These are phyloP conservation scores for Diaporthe eres DNA, from an alignment of 2,329 filamentous ascomycete genomes.

Conservation along the genomic window DNA sequence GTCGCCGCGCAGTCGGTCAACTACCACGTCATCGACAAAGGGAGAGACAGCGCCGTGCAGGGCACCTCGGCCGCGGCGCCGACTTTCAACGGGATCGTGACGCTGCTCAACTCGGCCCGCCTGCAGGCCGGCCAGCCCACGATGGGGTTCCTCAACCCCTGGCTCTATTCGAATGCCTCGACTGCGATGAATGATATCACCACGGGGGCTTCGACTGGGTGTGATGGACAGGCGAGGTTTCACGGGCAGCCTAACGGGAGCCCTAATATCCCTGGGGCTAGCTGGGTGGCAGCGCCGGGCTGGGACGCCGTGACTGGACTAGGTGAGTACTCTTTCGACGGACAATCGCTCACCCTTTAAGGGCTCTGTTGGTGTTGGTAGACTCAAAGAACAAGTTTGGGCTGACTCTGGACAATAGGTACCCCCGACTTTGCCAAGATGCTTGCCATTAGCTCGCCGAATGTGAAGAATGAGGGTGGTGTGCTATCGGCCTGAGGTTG, in stretches of 20 bases:
- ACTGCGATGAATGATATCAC: conserved; percentile 52
- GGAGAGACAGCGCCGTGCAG: conserved; percentile 46
- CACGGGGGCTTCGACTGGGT: conserved; percentile 47
- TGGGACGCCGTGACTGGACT: conserved; percentile 43
- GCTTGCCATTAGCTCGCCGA: conserved; percentile 22
- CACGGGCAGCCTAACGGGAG: conserved; percentile 24
- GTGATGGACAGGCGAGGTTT: conserved; percentile 37
- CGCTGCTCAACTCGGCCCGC: conserved; percentile 68
- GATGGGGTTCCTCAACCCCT: conserved; percentile 65
- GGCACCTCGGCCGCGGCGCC: conserved; percentile 64
- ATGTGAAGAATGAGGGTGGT: conserved; percentile 7
- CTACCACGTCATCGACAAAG: conserved; percentile 57
- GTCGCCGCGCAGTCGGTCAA: conserved; percentile 61
- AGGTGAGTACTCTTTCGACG: conserved; percentile 15
- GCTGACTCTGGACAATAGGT: background rate
- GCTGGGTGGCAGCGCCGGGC: conserved; percentile 39
- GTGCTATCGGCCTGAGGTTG: background rate
- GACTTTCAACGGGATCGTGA: conserved; percentile 67
- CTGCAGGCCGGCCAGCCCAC: conserved; percentile 59
- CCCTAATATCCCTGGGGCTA: conserved; percentile 36
- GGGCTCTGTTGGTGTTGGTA: too few species aligned
- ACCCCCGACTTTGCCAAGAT: conserved; percentile 10
- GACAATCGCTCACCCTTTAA: too few species aligned
- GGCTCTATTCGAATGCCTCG: conserved; percentile 54
- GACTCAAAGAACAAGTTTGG: too few species aligned